Conservation (phyloP, 2,329 filamentous ascomycete genomes). For the Tolypocladium endophyticum region DNA sequence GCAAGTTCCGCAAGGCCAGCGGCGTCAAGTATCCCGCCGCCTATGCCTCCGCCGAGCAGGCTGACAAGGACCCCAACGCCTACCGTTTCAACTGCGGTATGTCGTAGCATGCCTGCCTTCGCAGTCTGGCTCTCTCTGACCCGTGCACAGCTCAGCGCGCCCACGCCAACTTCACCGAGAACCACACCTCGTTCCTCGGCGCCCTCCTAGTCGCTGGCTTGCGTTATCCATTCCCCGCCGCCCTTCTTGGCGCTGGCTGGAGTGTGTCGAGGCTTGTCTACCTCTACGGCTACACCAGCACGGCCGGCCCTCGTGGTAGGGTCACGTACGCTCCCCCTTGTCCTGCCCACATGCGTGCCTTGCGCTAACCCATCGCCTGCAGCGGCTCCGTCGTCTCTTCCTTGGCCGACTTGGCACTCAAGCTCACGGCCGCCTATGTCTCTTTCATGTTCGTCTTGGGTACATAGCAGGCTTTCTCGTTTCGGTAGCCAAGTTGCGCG, state of each 20-base stretch:
- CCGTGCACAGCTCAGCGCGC: conserved; percentile 40
- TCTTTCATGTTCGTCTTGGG: conserved; percentile 25
- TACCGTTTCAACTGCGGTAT: conserved; percentile 53
- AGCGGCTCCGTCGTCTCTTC: conserved; percentile 25
- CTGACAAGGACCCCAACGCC: conserved; percentile 42
- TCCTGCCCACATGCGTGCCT: not conserved
- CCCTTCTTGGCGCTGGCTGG: conserved; percentile 42
- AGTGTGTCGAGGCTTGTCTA: conserved; percentile 41
- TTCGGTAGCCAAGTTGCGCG: not conserved
- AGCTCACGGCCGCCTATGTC: conserved; percentile 32
- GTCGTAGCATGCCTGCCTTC: conserved; percentile 9
- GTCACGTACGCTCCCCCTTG: conserved; percentile 16
- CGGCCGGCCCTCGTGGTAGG: conserved; percentile 34
- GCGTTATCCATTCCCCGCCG: conserved; percentile 38
- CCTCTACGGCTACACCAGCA: conserved; percentile 40
- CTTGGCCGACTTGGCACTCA: conserved; percentile 27
- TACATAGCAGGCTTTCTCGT: conserved; percentile 8
- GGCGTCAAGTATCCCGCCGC: conserved; percentile 45
- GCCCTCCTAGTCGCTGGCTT: conserved; percentile 46
- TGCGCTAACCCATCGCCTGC: not conserved
- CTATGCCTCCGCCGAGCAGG: conserved; percentile 45
- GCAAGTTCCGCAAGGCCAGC: conserved; percentile 37
- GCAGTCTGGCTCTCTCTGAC: conserved; percentile 2
- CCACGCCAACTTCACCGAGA: conserved; percentile 55
- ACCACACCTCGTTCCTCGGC: conserved; percentile 40